Conservation (phyloP, 495 filamentous ascomycete species). For the Hypoxylon rickii region DNA sequence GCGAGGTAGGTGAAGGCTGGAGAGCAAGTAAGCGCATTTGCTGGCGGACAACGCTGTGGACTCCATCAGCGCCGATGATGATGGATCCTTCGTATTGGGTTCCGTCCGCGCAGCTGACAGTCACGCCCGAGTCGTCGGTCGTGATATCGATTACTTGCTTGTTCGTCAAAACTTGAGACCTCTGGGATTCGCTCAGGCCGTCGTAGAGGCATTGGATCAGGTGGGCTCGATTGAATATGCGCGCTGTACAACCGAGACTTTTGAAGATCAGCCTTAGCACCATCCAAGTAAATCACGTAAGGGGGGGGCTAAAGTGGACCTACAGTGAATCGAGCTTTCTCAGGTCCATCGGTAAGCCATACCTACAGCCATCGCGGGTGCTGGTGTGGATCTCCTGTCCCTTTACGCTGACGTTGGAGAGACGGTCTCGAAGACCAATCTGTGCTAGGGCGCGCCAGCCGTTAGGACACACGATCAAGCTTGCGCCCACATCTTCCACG, state of each 20-base stretch:
- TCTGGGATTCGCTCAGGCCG: conserved; percentile 33
- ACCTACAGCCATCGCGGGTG: too few relatives aligned
- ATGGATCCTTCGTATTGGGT: conserved; percentile 44
- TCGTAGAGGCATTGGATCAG: conserved; percentile 43
- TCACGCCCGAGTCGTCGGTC: conserved; percentile 17
- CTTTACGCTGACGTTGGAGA: neutral
- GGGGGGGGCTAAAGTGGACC: too few relatives aligned
- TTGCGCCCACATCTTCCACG: conserved; percentile 45
- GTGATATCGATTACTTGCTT: conserved; percentile 42
- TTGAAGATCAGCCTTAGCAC: too few relatives aligned
- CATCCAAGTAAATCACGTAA: too few relatives aligned
- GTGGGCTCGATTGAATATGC: conserved; percentile 18
- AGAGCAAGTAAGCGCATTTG: too few relatives aligned
- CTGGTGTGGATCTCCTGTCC: too few relatives aligned
- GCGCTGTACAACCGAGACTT: too few relatives aligned
- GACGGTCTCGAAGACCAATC: conserved; percentile 42
- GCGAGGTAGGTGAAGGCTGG: conserved; percentile 11
- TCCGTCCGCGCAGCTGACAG: conserved; percentile 43
- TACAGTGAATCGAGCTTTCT: too few relatives aligned
- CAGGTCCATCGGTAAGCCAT: too few relatives aligned
- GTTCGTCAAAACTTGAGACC: conserved; percentile 40
- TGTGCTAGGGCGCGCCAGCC: conserved; percentile 39
- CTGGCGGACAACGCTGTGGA: conserved; percentile 48
- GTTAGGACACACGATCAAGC: conserved; percentile 38
- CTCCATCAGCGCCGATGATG: conserved; percentile 56